Evolutionary conservation across 148 eudicot genomes (phyloP).

Genomic region (Diospyros kaki): DNA sequence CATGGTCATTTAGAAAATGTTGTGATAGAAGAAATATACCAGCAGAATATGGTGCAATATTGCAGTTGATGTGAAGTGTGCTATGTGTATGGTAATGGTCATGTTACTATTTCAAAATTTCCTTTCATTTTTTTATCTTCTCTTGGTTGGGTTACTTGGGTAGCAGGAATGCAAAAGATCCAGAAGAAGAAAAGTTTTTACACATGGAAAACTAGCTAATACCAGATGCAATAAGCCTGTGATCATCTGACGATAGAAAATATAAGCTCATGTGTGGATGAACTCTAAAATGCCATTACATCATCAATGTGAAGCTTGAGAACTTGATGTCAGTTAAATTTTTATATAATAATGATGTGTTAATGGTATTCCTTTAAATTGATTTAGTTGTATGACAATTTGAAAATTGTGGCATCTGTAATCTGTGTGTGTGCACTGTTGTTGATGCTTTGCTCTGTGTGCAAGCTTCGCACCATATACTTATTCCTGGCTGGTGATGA

Average conservation of each 20-base stretch:
- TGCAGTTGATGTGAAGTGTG: background rate
- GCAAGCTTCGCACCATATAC: no score
- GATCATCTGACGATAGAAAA: no score
- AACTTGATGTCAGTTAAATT: background rate
- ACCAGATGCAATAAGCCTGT: no score
- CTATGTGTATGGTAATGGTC: background rate
- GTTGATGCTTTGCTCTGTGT: no score
- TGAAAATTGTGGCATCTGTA: no score
- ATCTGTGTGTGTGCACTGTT: no score
- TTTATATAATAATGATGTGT: background rate
- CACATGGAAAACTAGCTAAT: no score
- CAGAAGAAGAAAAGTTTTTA: no score
- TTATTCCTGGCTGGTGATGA: background rate
- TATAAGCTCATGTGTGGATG: background rate
- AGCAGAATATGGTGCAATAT: background rate
- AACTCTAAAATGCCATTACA: background rate
- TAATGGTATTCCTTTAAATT: background rate
- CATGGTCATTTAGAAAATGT: background rate
- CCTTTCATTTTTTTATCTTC: background rate
- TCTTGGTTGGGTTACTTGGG: background rate
- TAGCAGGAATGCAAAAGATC: no score
- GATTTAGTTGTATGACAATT: background rate
- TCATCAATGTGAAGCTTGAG: background rate
- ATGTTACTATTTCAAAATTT: background rate
- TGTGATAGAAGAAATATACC: background rate